Evolutionary conservation across 2,329 filamentous ascomycete species (phyloP).

Genomic region (Alternaria conjuncta): DNA sequence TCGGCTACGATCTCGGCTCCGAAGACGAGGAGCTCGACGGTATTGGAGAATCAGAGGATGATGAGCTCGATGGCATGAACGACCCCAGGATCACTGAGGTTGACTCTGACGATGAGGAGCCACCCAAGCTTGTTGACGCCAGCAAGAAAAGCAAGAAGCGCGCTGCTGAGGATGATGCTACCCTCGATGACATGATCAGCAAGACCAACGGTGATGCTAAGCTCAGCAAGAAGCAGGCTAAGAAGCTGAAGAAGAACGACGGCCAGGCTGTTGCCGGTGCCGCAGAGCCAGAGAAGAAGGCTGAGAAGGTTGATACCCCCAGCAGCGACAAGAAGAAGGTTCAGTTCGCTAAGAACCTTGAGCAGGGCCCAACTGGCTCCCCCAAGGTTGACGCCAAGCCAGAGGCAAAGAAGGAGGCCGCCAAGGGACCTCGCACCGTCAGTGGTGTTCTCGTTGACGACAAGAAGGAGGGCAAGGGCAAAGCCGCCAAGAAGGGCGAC

Average conservation of each 20-base stretch:
- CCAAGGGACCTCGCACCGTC: constrained; percentile 73
- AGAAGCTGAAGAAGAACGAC: constrained; percentile 99
- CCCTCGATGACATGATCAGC: constrained; percentile 83
- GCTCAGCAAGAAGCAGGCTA: constrained; percentile 93
- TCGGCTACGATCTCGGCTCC: constrained; percentile 81
- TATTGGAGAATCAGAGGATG: constrained; percentile 56
- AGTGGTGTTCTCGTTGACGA: constrained; percentile 93
- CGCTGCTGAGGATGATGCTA: constrained; percentile 66
- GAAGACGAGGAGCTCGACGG: constrained; percentile 77
- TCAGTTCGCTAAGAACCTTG: constrained; percentile 98
- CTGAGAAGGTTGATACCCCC: constrained; percentile 57
- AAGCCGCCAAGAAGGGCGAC: constrained; percentile 87
- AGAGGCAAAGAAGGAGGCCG: constrained; percentile 59
- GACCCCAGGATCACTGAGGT: constrained; percentile 86
- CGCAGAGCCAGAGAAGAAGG: constrained; percentile 61
- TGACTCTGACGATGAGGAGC: constrained; percentile 75
- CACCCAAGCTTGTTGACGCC: constrained; percentile 60
- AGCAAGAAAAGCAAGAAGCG: constrained; percentile 83
- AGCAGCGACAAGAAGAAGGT: constrained; percentile 81
- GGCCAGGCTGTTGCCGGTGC: constrained; percentile 73
- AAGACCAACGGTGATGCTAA: constrained; percentile 75
- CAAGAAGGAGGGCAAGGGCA: constrained; percentile 87
- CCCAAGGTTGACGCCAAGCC: constrained; percentile 53
- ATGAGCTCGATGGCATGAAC: constrained; percentile 65
- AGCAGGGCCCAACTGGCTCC: constrained; percentile 82